Evolutionary conservation across 805 yeast genomes (phyloP).

Genomic region (Spathaspora girioi): DNA sequence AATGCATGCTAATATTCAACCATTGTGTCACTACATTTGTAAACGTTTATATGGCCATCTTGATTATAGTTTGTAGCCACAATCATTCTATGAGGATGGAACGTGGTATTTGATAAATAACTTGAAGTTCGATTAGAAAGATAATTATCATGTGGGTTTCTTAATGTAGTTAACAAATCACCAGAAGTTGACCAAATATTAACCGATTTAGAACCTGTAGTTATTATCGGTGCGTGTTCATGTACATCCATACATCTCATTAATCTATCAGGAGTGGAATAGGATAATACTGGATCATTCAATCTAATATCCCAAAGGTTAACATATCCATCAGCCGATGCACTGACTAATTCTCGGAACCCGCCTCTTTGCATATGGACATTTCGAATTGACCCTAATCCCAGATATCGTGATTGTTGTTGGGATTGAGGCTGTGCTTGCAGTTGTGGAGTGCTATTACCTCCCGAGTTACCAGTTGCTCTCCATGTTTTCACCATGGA

Average conservation of each 20-base stretch:
- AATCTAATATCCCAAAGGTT: constrained; percentile 88
- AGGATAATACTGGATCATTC: constrained; percentile 65
- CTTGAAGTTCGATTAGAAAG: constrained; percentile 43
- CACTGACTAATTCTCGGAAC: constrained; percentile 81
- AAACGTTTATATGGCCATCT: constrained; percentile 66
- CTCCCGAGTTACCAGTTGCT: constrained; percentile 15
- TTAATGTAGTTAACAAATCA: constrained; percentile 59
- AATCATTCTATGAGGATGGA: constrained; percentile 96
- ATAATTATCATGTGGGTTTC: constrained; percentile 43
- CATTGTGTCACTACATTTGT: constrained; percentile 37
- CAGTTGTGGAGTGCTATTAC: not conserved
- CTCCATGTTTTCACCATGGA: constrained; percentile 85
- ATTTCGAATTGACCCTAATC: constrained; percentile 56
- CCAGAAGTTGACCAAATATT: constrained; percentile 87
- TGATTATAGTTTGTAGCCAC: constrained; percentile 82
- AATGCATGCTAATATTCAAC: constrained; percentile 29
- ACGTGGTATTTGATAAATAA: constrained; percentile 62
- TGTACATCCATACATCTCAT: constrained; percentile 75
- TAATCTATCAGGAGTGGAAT: constrained; percentile 52
- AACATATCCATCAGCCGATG: constrained; percentile 75
- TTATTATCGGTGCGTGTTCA: constrained; percentile 94
- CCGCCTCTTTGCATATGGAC: constrained; percentile 98
- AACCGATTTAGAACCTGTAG: constrained; percentile 78
- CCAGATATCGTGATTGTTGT: not conserved
- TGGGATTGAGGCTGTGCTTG: not conserved